Conservation (phyloP, 305 asterid genomes). For the Solanum hybrid region DNA sequence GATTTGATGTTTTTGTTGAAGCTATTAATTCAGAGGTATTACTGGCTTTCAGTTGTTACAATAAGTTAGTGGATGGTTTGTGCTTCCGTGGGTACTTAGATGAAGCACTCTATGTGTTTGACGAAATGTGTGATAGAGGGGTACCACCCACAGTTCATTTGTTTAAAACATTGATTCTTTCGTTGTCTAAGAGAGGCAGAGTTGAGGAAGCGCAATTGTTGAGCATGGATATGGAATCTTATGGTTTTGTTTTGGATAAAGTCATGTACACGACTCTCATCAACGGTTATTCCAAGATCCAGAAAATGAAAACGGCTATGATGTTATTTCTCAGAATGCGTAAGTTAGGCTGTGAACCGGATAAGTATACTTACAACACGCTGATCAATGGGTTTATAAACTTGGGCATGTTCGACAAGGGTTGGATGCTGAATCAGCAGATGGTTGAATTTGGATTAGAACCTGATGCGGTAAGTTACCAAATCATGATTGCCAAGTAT, state of each 20-base stretch:
- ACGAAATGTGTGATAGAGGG: constrained; percentile 26
- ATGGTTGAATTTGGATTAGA: constrained; percentile 39
- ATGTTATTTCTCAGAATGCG: constrained; percentile 49
- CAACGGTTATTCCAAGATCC: constrained; percentile 35
- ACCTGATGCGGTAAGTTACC: constrained; percentile 43
- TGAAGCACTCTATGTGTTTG: constrained; percentile 39
- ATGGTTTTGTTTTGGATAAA: constrained; percentile 40
- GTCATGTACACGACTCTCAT: constrained; percentile 45
- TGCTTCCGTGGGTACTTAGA: constrained; percentile 33
- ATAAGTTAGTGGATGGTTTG: constrained; percentile 37
- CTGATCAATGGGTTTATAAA: constrained; percentile 41
- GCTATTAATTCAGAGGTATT: constrained; percentile 16
- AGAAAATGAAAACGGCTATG: constrained; percentile 57
- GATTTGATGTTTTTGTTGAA: constrained; percentile 30
- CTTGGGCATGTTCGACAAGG: constrained; percentile 37
- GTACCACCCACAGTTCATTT: constrained; percentile 34
- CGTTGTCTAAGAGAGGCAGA: constrained; percentile 37
- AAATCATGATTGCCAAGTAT: constrained; percentile 44
- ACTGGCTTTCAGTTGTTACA: constrained; percentile 35
- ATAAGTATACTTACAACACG: constrained; percentile 42
- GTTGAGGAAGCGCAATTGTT: constrained; percentile 50
- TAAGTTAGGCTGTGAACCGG: constrained; percentile 42
- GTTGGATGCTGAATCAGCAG: constrained; percentile 24
- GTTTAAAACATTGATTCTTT: constrained; percentile 38
- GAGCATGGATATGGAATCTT: constrained; percentile 34